Conservation (phyloP, 2,329 filamentous ascomycete genomes). For the Phaeosphaeriaceae sp. region DNA sequence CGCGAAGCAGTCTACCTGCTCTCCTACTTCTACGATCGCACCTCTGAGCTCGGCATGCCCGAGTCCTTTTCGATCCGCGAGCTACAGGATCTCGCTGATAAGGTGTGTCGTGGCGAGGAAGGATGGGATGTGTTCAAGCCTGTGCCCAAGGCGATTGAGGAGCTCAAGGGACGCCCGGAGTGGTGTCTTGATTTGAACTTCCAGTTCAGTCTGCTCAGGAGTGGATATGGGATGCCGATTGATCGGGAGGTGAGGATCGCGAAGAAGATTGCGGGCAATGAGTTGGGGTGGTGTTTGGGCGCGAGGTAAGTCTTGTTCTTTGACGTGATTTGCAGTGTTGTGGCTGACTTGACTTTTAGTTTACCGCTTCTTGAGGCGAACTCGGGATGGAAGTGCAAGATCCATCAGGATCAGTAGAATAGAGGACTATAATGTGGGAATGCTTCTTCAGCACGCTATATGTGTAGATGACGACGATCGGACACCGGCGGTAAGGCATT, state of each 20-base stretch:
- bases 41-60: slow-evolving; percentile 94
- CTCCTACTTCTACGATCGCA: slow-evolving; percentile 98
- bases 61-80: slow-evolving; percentile 93
- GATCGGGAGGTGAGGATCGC: slow-evolving; percentile 96
- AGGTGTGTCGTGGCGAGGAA: slow-evolving; percentile 80
- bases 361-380: slow-evolving; percentile 80
- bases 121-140: slow-evolving; percentile 82
- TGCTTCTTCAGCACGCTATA: too few relatives aligned
- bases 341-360: slow-evolving; percentile 56
- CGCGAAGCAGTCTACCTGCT: slow-evolving; percentile 94
- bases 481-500: background rate
- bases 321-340: background rate
- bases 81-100: slow-evolving; percentile 82
- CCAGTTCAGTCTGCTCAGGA: slow-evolving; percentile 91
- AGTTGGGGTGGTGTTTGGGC: slow-evolving; percentile 96
- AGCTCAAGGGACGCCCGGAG: slow-evolving; percentile 83
- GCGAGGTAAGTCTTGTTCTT: slow-evolving; percentile 72
- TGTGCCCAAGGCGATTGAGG: slow-evolving; percentile 78
- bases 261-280: slow-evolving; percentile 98
- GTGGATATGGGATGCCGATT: slow-evolving; percentile 97
- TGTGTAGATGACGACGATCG: background rate
- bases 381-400: slow-evolving; percentile 89
- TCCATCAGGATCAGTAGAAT: slow-evolving; percentile 69
- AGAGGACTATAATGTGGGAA: background rate
- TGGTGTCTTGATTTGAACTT: slow-evolving; percentile 96